Evolutionary conservation across 345 rosid genomes (phyloP).

Genomic region (Euphorbia lathyris): DNA sequence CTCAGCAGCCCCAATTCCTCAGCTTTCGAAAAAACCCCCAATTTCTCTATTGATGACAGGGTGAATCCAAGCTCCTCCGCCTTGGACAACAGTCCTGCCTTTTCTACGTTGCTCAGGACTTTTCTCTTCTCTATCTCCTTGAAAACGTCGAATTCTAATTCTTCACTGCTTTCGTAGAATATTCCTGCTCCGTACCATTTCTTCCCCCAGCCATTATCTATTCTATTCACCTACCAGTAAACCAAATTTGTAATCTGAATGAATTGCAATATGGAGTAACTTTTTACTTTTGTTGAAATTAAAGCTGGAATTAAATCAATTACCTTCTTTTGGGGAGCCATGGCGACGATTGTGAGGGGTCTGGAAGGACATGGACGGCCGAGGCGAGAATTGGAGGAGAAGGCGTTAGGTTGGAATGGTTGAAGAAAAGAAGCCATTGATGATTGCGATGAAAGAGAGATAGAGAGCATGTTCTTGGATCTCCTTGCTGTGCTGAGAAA

Average conservation of each 20-base stretch:
- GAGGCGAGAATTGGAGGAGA: slow-evolving; percentile 30
- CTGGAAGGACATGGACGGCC: slow-evolving; percentile 28
- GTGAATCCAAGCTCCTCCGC: slow-evolving; percentile 76
- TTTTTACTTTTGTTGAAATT: no score
- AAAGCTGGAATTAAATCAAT: neutral
- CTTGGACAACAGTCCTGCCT: slow-evolving; percentile 76
- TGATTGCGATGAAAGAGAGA: neutral
- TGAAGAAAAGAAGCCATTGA: slow-evolving; percentile 54
- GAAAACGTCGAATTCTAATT: slow-evolving; percentile 79
- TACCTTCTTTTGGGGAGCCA: slow-evolving; percentile 88
- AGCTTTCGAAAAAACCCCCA: slow-evolving; percentile 78
- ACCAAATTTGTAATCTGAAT: neutral
- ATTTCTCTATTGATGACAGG: slow-evolving; percentile 82
- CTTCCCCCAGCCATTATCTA: slow-evolving; percentile 67
- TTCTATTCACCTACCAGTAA: slow-evolving; percentile 60
- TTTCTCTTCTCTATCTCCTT: slow-evolving; percentile 84
- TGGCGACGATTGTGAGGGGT: slow-evolving; percentile 54
- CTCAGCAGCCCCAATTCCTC: slow-evolving; percentile 88
- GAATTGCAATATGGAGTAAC: neutral
- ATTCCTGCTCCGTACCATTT: slow-evolving; percentile 91
- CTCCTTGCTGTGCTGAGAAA: neutral
- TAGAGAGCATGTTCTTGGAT: neutral
- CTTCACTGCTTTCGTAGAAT: slow-evolving; percentile 83
- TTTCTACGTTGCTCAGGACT: slow-evolving; percentile 84
- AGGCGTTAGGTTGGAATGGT: slow-evolving; percentile 21